phyloP scores from a whole-genome alignment of 2,329 filamentous ascomycete genomes.

The Bretziella fagacearum region DNA sequence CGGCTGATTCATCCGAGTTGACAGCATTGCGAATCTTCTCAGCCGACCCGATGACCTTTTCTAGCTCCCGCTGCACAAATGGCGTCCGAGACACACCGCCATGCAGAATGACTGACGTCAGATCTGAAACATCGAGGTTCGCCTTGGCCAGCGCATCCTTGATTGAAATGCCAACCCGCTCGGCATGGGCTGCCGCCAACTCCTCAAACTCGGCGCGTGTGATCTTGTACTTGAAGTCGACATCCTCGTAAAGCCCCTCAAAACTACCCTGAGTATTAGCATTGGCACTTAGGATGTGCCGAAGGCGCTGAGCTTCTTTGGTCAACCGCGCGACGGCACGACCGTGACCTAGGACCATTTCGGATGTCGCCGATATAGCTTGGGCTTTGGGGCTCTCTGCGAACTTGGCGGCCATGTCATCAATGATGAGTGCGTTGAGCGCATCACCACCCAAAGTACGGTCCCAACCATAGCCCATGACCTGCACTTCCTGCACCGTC shows the following conservation, averaged over 20 bases:
- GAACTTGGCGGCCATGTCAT: constrained; percentile 75
- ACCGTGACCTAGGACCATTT: constrained; percentile 55
- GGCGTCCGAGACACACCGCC: constrained; percentile 82
- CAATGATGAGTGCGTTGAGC: constrained; percentile 71
- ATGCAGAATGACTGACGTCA: constrained; percentile 85
- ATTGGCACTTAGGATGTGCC: constrained; percentile 89
- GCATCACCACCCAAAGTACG: constrained; percentile 75
- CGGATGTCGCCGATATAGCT: constrained; percentile 42
- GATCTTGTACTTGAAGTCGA: constrained; percentile 88
- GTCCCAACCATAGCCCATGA: constrained; percentile 78
- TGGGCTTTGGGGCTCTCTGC: constrained; percentile 51
- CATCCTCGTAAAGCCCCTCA: constrained; percentile 77
- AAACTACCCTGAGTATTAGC: constrained; percentile 63
- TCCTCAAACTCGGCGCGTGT: constrained; percentile 65
- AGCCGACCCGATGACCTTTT: constrained; percentile 51
- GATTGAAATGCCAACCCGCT: constrained; percentile 52
- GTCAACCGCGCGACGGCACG: constrained; percentile 77
- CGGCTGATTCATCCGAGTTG: constrained; percentile 91
- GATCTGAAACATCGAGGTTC: constrained; percentile 52
- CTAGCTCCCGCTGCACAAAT: constrained; percentile 80
- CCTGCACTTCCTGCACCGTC: constrained; percentile 87
- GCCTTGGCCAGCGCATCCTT: constrained; percentile 58
- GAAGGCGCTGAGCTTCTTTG: constrained; percentile 75
- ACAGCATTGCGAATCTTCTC: constrained; percentile 84
- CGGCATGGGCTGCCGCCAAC: constrained; percentile 49